Percentiles rank a stretch among this genome's conserved stretches.
phyloP scores from a whole-genome alignment of 768 basidiomycete species.

The Peribolospora baueri region DNA sequence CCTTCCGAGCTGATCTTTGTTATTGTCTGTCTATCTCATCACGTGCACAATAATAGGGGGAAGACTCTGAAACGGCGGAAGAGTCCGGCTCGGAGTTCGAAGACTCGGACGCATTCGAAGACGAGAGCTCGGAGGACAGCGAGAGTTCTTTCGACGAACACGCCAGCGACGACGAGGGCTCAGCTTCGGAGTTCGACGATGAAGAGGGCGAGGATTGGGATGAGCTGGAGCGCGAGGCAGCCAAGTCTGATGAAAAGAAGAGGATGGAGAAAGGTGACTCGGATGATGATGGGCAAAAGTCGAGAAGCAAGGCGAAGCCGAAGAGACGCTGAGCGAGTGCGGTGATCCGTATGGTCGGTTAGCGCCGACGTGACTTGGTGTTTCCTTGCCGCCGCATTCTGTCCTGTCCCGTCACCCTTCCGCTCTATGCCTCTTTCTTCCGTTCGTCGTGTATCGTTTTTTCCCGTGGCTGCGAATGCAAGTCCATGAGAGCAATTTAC shows the following conservation, averaged over 20 bases:
- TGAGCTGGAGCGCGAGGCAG: slow-evolving; percentile 73
- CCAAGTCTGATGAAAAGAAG: slow-evolving; percentile 34
- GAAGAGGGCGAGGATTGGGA: slow-evolving; percentile 82
- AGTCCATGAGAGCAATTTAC: no score
- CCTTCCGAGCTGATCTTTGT: slow-evolving; percentile 34
- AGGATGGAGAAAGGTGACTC: not conserved
- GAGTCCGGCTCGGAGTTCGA: slow-evolving; percentile 20
- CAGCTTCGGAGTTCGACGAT: slow-evolving; percentile 11
- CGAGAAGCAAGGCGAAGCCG: slow-evolving; percentile 18
- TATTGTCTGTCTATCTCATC: not conserved
- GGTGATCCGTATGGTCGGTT: no score
- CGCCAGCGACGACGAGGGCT: slow-evolving; percentile 8
- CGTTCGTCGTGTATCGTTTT: no score
- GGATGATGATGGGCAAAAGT: not conserved
- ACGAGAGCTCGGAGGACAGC: slow-evolving; percentile 33
- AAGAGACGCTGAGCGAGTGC: slow-evolving; percentile 22
- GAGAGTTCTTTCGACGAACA: slow-evolving; percentile 33
- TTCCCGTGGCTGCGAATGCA: no score
- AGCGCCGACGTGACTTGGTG: no score
- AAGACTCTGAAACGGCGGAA: slow-evolving; percentile 21
- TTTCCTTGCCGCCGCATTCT: no score
- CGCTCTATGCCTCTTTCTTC: no score
- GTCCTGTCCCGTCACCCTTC: no score
- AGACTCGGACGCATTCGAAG: slow-evolving; percentile 24
- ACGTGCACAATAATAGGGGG: slow-evolving; percentile 3